Conservation (phyloP, 257 asterid species). For the Ehretia macrophylla region DNA sequence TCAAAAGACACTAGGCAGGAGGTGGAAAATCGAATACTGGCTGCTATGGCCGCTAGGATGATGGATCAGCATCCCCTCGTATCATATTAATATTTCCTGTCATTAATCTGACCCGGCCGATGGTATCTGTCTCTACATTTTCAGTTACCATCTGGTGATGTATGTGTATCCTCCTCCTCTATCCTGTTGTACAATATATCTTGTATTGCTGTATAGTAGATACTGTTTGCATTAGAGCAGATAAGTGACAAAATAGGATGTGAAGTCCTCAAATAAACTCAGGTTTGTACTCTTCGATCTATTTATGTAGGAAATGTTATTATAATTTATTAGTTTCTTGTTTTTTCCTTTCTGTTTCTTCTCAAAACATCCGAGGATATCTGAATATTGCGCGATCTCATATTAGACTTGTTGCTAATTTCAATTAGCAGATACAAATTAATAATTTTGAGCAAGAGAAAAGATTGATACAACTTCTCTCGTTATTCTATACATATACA, state of each 20-base stretch:
- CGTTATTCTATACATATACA: too few relatives aligned
- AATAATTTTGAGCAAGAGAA: too few relatives aligned
- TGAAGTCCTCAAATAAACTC: conserved; percentile 8
- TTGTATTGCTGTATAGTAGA: conserved; percentile 15
- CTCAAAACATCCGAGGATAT: too few relatives aligned
- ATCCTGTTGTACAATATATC: conserved; percentile 7
- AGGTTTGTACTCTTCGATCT: conserved; percentile 9
- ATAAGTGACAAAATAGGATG: conserved; percentile 5
- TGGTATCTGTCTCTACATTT: conserved; percentile 2
- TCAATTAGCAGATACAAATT: too few relatives aligned
- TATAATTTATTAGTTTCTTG: background rate
- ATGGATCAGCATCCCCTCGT: conserved; percentile 5
- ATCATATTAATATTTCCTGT: background rate
- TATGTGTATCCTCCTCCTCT: background rate
- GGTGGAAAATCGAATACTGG: background rate
- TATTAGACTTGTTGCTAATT: too few relatives aligned
- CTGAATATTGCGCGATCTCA: too few relatives aligned
- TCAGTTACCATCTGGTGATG: conserved; percentile 7
- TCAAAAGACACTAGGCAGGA: background rate
- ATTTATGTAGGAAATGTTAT: background rate
- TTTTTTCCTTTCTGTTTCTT: too few relatives aligned
- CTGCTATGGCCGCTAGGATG: conserved; percentile 2
- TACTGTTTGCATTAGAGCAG: conserved; percentile 6
- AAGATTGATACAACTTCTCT: too few relatives aligned
- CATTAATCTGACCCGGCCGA: conserved; percentile 2